These are phyloP conservation scores for Dothiorella sarmentorum DNA, from an alignment of 2,329 filamentous ascomycete species.

Conservation along the genomic window DNA sequence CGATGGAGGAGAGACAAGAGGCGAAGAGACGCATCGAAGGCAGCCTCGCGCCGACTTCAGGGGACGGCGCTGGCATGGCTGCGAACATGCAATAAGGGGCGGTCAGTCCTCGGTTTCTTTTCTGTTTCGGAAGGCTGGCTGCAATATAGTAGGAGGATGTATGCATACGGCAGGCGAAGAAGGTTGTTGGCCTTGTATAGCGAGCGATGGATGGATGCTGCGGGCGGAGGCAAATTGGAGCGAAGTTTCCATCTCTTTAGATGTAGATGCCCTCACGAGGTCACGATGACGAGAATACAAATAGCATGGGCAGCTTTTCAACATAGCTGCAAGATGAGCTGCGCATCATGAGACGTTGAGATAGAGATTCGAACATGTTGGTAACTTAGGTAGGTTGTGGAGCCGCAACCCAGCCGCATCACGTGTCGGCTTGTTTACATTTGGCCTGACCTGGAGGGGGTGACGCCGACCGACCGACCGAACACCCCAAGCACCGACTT, in stretches of 20 bases:
- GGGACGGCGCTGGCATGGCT: background rate
- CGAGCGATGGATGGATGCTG: too few species aligned
- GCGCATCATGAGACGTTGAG: background rate
- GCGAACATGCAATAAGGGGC: conserved; percentile 23
- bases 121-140: conserved; percentile 15
- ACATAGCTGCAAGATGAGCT: background rate
- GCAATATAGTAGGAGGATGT: conserved; percentile 7
- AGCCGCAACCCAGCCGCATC: background rate
- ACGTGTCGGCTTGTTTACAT: conserved; percentile 2
- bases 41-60: conserved; percentile 43
- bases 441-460: background rate
- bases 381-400: too few species aligned
- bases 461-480: background rate
- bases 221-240: conserved; percentile 9
- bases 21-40: conserved; percentile 81
- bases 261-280: conserved; percentile 13
- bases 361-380: too few species aligned
- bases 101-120: conserved; percentile 25
- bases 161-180: background rate
- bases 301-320: background rate
- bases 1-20: conserved; percentile 75
- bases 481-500: conserved; percentile 4
- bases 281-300: background rate
- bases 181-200: conserved; percentile 2
- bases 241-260: conserved; percentile 4